These are phyloP conservation scores for Curvularia sp. DNA, from an alignment of 2,329 filamentous ascomycete genomes.

Conservation along the genomic window DNA sequence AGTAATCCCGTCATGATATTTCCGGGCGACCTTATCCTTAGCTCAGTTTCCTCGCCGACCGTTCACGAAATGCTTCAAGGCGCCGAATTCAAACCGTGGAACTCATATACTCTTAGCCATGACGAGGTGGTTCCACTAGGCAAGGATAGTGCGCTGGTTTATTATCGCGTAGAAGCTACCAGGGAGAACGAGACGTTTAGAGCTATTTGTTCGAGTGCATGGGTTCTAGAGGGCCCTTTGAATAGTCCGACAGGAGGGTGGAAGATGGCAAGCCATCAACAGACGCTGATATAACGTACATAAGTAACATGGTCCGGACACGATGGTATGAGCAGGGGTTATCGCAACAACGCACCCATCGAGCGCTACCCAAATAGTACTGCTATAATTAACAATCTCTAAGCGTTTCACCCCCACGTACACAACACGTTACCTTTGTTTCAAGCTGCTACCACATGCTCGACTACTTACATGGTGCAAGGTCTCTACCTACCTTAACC, in stretches of 20 bases:
- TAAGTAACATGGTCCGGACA: neutral
- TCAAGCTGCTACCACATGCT: neutral
- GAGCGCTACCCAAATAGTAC: neutral
- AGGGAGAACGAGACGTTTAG: slow-evolving; percentile 26
- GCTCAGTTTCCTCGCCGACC: slow-evolving; percentile 41
- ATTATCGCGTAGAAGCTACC: slow-evolving; percentile 36
- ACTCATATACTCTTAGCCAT: slow-evolving; percentile 38
- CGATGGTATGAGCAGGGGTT: neutral
- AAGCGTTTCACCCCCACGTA: neutral
- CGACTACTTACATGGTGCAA: slow-evolving; percentile 1
- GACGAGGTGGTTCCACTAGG: slow-evolving; percentile 38
- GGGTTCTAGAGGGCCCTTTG: slow-evolving; percentile 30
- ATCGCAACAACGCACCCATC: neutral
- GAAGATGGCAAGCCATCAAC: slow-evolving; percentile 43
- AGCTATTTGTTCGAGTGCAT: slow-evolving; percentile 40
- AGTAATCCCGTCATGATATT: slow-evolving; percentile 53
- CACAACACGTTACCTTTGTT: neutral
- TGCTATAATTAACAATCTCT: neutral
- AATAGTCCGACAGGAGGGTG: slow-evolving; percentile 24
- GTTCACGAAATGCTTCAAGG: slow-evolving; percentile 32
- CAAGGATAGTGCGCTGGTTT: slow-evolving; percentile 34
- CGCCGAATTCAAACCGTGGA: slow-evolving; percentile 33
- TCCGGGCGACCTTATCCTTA: slow-evolving; percentile 48
- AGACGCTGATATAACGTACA: slow-evolving; percentile 26
- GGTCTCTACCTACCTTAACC: slow-evolving; percentile 1